These are phyloP conservation scores for Camellia lanceoleosa DNA, from an alignment of 148 eudicot genomes.

Conservation along the genomic window DNA sequence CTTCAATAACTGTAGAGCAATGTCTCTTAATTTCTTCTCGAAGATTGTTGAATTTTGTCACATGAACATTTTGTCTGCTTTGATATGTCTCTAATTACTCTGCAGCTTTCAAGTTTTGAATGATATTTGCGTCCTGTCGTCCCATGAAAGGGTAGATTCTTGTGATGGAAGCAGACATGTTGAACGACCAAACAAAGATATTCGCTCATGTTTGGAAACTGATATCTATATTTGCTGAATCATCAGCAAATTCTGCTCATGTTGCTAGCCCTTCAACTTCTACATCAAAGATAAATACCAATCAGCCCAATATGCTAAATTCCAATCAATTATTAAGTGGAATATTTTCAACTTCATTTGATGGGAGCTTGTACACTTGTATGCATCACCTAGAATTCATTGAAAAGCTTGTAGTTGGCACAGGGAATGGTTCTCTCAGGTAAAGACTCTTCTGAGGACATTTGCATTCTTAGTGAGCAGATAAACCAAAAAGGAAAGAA, in stretches of 20 bases:
- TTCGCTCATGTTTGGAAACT: conserved; percentile 33
- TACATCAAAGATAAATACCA: conserved; percentile 49
- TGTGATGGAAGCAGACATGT: conserved; percentile 97
- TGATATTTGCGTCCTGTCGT: conserved; percentile 69
- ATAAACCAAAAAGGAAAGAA: background rate
- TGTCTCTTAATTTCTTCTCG: too few relatives aligned
- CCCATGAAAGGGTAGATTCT: conserved; percentile 76
- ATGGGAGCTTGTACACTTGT: conserved; percentile 83
- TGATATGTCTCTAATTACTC: conserved; percentile 7
- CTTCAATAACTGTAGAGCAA: too few relatives aligned
- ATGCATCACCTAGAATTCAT: conserved; percentile 75
- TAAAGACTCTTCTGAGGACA: conserved; percentile 20
- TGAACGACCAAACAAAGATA: conserved; percentile 72
- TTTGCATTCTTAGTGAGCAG: background rate
- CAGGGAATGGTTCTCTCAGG: conserved; percentile 96
- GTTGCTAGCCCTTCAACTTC: conserved; percentile 38
- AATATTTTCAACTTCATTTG: conserved; percentile 64
- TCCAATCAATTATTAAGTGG: conserved; percentile 70
- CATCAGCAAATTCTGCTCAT: conserved; percentile 43
- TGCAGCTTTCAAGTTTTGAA: conserved; percentile 68
- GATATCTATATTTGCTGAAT: conserved; percentile 72
- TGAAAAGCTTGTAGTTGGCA: conserved; percentile 75
- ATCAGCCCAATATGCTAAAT: conserved; percentile 67
- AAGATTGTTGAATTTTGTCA: too few relatives aligned
- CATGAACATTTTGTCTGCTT: too few relatives aligned